These are phyloP conservation scores for Paralagenidium karlingii DNA, from an alignment of 352 stramenopile genomes.

Conservation along the genomic window DNA sequence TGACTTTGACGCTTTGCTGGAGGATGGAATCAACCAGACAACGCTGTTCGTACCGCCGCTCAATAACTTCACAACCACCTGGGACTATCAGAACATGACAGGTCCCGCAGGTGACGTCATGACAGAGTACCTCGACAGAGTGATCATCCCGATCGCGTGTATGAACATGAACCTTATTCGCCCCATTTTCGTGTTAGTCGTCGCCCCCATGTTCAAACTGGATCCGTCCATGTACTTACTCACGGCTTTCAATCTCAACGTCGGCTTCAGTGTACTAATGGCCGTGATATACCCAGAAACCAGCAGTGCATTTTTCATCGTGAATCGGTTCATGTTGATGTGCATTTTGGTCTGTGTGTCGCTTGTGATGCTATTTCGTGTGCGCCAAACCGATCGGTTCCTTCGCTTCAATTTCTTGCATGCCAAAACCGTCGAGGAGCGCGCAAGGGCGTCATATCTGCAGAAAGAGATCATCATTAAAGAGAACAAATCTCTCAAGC, in stretches of 20 bases:
- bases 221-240: slow-evolving; percentile 62
- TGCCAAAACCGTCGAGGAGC: slow-evolving; percentile 54
- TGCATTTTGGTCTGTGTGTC: slow-evolving; percentile 41
- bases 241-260: slow-evolving; percentile 38
- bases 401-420: slow-evolving; percentile 66
- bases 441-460: slow-evolving; percentile 40
- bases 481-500: slow-evolving; percentile 75
- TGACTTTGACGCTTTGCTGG: slow-evolving; percentile 33
- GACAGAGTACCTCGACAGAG: slow-evolving; percentile 30
- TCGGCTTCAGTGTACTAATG: slow-evolving; percentile 57
- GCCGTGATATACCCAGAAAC: slow-evolving; percentile 45
- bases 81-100: slow-evolving; percentile 47
- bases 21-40: slow-evolving; percentile 9
- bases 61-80: slow-evolving; percentile 22
- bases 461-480: slow-evolving; percentile 77
- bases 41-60: slow-evolving; percentile 11
- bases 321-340: slow-evolving; percentile 64
- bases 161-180: slow-evolving; percentile 60
- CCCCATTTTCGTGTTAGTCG: slow-evolving; percentile 40
- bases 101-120: slow-evolving; percentile 28
- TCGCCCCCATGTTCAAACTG: slow-evolving; percentile 59
- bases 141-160: slow-evolving; percentile 50
- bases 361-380: slow-evolving; percentile 42
- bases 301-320: slow-evolving; percentile 34
- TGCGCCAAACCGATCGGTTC: slow-evolving; percentile 64